Percentiles rank a stretch among this genome's conserved stretches.
These are phyloP conservation scores for Endoconidiophora laricicola DNA, from an alignment of 2,329 filamentous ascomycete species.

Conservation along the genomic window DNA sequence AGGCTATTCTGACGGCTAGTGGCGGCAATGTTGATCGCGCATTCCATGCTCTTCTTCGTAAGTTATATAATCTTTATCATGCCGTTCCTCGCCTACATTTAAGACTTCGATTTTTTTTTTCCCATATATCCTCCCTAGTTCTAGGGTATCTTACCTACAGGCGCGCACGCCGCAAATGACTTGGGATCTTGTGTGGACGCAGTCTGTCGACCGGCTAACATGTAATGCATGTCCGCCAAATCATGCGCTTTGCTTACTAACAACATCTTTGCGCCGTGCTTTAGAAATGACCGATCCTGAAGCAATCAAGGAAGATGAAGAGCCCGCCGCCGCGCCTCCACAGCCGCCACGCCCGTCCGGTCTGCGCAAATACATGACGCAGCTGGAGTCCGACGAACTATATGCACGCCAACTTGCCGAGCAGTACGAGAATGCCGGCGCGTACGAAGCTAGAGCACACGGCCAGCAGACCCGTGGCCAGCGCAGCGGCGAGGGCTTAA, in stretches of 20 bases:
- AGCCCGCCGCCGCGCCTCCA: conserved; percentile 42
- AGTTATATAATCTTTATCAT: conserved; percentile 15
- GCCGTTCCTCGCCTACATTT: no score
- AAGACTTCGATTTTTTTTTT: background rate
- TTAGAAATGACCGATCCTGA: conserved; percentile 67
- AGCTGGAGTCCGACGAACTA: conserved; percentile 78
- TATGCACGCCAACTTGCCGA: conserved; percentile 88
- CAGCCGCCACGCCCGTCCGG: conserved; percentile 64
- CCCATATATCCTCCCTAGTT: background rate
- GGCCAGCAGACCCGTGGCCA: conserved; percentile 15
- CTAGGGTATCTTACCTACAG: no score
- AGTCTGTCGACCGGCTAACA: background rate
- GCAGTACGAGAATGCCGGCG: conserved; percentile 56
- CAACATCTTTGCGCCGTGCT: background rate
- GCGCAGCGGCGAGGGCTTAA: conserved; percentile 26
- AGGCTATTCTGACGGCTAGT: conserved; percentile 75
- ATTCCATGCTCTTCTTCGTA: conserved; percentile 85
- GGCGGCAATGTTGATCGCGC: conserved; percentile 77
- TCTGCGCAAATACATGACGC: conserved; percentile 45
- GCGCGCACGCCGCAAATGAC: no score
- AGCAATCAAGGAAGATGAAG: conserved; percentile 39
- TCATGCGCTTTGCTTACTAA: background rate
- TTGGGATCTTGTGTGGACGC: no score
- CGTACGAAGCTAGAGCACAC: conserved; percentile 37
- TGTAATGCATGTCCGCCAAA: background rate